Base-by-base conservation (phyloP, 2,329 filamentous ascomycete species). In the Microcyclospora pomicola region DNA sequence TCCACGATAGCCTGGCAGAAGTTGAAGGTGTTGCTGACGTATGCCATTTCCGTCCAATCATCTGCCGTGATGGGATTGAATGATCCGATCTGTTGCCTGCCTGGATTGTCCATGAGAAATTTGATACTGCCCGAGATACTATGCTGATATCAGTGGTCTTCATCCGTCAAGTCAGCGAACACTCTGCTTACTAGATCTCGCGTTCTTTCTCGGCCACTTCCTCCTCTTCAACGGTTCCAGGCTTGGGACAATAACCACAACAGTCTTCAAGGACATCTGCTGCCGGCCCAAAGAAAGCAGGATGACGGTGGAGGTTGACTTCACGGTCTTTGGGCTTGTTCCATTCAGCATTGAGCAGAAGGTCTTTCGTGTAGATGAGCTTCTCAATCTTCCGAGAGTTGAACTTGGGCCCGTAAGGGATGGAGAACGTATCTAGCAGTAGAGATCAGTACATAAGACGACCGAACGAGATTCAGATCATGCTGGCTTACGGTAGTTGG, bases 21-120 rank as follows among this genome's bases (percentile, higher is more conserved):
- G 12, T 72, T 68, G 29, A 75, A 76, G 1, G 82, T 87, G 47
- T 86, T 82, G 9, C 83, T 82, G 28, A 92, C 71, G 47, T 92
- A 93, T 0, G 84, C 83, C 83, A 92, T 91, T 46, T 87, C 82
- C 1, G 84, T 91, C 82, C 84, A 92, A 52, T 91, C 83, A 36
- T 83, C 71, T 31, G 84, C 77, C 0, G 80, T 87, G 29, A 88
- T 68, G 0, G 84, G 85, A 49, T 91, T 80, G 62, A 92, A 92
- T 31, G 69, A 75, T 16, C 75, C 75, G 47, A 80, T 77, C 29
- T 69, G 62, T 59, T 91, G 85, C 39, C 85, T 71, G 13, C 85
- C 85, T 1, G 85, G 82, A 48, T 93, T 74, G 49, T 93, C 83
- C 44, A 78, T 79, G 48, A 91, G 66, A 58, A 92, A 92, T 0